Percentiles rank a stretch among this genome's conserved stretches.
Conservation (phyloP, 768 basidiomycete genomes). For the Auricularia heimuer region DNA sequence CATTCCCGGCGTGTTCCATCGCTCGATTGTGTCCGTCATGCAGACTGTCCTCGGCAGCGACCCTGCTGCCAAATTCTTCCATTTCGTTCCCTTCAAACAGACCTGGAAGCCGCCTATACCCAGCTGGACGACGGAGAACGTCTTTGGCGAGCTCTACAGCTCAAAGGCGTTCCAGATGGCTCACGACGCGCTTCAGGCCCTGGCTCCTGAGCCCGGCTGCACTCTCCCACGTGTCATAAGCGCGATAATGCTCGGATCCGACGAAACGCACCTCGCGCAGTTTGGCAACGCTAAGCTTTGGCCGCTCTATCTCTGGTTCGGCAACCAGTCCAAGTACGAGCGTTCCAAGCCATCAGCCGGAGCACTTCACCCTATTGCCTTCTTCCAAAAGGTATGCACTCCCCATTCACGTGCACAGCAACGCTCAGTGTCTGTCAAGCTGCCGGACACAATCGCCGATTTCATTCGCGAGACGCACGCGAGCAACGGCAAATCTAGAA, state of each 20-base stretch:
- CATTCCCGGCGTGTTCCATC: not conserved
- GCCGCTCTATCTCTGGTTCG: slow-evolving; percentile 1
- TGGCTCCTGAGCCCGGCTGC: slow-evolving; percentile 13
- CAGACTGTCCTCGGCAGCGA: not conserved
- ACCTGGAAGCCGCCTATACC: slow-evolving; percentile 15
- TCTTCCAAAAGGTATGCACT: not conserved
- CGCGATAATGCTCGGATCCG: slow-evolving; percentile 24
- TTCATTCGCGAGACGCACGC: not conserved
- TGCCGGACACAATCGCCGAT: not conserved
- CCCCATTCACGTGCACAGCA: not conserved
- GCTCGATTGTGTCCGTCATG: not conserved
- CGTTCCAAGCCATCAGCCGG: not conserved
- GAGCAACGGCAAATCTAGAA: not conserved
- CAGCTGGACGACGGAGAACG: slow-evolving; percentile 9
- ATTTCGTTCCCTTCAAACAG: slow-evolving; percentile 20
- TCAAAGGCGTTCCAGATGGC: slow-evolving; percentile 16
- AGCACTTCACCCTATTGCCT: not conserved
- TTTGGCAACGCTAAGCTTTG: slow-evolving; percentile 17
- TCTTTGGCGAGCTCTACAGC: slow-evolving; percentile 18
- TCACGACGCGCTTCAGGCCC: slow-evolving; percentile 15
- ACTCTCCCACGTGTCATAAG: slow-evolving; percentile 13
- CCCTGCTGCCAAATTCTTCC: slow-evolving; percentile 11
- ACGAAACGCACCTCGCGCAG: slow-evolving; percentile 22
- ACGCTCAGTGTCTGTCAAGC: not conserved
- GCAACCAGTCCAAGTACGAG: slow-evolving; percentile 2